Percentiles rank a stretch among this genome's conserved stretches.
These are phyloP conservation scores for Aspergillus mulundensis DNA, from an alignment of 495 filamentous ascomycete species.

Conservation along the genomic window DNA sequence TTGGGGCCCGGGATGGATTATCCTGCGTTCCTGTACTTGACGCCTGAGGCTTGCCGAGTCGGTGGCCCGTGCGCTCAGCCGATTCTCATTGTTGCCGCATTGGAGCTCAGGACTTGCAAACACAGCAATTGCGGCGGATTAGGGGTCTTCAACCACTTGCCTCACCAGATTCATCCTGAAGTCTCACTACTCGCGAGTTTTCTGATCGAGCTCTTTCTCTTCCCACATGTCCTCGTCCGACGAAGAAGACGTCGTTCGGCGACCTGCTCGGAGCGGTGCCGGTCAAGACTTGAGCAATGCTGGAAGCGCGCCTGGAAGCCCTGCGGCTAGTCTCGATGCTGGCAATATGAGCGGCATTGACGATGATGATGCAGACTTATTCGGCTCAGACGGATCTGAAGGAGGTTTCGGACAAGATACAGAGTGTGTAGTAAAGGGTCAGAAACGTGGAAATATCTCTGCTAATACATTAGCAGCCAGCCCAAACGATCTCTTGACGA, in stretches of 20 bases:
- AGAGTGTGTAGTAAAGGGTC: conserved; percentile 23
- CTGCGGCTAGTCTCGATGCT: conserved; percentile 23
- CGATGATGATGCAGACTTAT: conserved; percentile 60
- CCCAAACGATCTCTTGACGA: conserved; percentile 60
- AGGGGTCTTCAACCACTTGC: background rate
- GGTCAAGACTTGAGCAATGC: conserved; percentile 27
- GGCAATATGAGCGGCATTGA: conserved; percentile 47
- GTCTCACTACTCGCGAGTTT: too few species aligned
- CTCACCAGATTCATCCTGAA: background rate
- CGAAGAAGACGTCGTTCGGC: conserved; percentile 43
- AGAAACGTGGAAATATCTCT: conserved; percentile 15
- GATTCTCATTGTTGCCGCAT: background rate
- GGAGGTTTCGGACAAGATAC: conserved; percentile 36
- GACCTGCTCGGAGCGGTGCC: conserved; percentile 32
- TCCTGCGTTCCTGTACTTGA: background rate
- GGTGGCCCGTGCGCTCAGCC: background rate
- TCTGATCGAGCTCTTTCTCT: background rate
- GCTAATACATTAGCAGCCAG: conserved; percentile 33
- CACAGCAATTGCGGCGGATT: background rate
- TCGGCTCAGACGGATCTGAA: conserved; percentile 52
- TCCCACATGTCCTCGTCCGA: conserved; percentile 40
- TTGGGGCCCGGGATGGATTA: conserved; percentile 21
- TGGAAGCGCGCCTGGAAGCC: conserved; percentile 26
- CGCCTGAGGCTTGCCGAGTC: conserved; percentile 9
- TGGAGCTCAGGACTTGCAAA: background rate